These are phyloP conservation scores for Remersonia thermophila DNA, from an alignment of 2,329 filamentous ascomycete genomes.

Conservation along the genomic window DNA sequence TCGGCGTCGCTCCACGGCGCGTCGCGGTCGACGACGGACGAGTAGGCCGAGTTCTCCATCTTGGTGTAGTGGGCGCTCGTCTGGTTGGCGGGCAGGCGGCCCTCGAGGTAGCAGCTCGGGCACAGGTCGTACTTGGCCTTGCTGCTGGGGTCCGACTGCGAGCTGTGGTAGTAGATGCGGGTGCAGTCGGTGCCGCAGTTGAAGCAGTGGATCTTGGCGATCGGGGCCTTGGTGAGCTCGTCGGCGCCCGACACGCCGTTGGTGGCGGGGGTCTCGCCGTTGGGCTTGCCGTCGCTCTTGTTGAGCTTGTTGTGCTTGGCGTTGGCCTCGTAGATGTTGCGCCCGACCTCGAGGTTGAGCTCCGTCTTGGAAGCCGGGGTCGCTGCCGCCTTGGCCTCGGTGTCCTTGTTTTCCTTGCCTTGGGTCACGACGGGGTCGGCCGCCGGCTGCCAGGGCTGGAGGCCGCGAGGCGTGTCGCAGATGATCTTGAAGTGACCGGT, in stretches of 20 bases:
- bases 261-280: conserved; percentile 56
- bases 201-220: conserved; percentile 68
- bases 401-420: conserved; percentile 50
- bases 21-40: conserved; percentile 66
- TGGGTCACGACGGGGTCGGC: conserved; percentile 57
- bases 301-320: conserved; percentile 64
- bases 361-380: conserved; percentile 61
- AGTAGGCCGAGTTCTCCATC: conserved; percentile 78
- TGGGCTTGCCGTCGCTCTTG: conserved; percentile 58
- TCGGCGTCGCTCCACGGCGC: conserved; percentile 87
- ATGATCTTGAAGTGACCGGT: conserved; percentile 96
- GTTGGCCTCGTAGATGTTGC: conserved; percentile 90
- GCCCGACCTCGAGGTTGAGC: conserved; percentile 80
- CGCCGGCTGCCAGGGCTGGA: conserved; percentile 90
- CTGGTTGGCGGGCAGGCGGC: conserved; percentile 68
- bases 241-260: conserved; percentile 52
- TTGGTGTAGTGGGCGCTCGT: conserved; percentile 73
- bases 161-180: conserved; percentile 47
- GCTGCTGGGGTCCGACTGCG: conserved; percentile 43
- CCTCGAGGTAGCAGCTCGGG: conserved; percentile 79
- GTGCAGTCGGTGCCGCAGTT: conserved; percentile 86
- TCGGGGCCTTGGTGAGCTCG: conserved; percentile 51
- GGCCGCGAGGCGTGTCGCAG: conserved; percentile 84
- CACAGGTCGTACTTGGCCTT: conserved; percentile 79
- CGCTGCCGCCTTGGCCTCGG: conserved; percentile 60